Evolutionary conservation across 306 rosid genomes (phyloP), one percentile per base, ranked within the genome.

Genomic region (Cicer judaicum): DNA sequence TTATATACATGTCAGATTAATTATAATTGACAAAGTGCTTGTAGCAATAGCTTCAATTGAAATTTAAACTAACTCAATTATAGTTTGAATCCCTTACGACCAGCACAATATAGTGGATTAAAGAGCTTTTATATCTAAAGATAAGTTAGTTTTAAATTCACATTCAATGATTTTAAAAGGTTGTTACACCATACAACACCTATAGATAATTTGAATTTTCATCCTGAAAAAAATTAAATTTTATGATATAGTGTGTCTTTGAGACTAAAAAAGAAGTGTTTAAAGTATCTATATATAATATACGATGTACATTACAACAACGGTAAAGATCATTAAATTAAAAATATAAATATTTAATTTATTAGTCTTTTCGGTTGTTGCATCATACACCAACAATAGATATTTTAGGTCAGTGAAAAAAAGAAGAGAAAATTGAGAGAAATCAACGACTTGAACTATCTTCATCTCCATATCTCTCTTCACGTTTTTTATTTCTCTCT

Each of bases 11-110:
- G 64, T 74, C 56, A 55, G 53, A 70, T 59, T 5, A 64, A 21
- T 74, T 64, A 61, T 49, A 64, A 40, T 38, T 50, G 72, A 77
- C 46, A 82, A 82, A n/a, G 16, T 78, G 15, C 16, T 19, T 34
- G 19, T 5, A 14, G 8, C 54, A 57, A 61, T 49, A 24, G 57
- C 65, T 82, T 67, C 24, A 21, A 41, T 19, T 21, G 42, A 68
- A 78, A 47, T 36, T 24, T 70, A 76, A 78, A 36, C 21, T 68
- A 75, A 10, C 81, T 54, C 29, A 72, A 6, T 24, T 24, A 57
- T 12, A 57, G 15, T 24, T 57, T 57, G 1, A 15, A 29, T 59
- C 15, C 14, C 11, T 3, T 9, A 9, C 1, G 2, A 1, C 5
- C 0, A 24, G 38, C 4, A 5, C 14, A 14, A 9, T 24, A 2